Conservation (phyloP, 306 rosid species). For the Vicia sativa region DNA sequence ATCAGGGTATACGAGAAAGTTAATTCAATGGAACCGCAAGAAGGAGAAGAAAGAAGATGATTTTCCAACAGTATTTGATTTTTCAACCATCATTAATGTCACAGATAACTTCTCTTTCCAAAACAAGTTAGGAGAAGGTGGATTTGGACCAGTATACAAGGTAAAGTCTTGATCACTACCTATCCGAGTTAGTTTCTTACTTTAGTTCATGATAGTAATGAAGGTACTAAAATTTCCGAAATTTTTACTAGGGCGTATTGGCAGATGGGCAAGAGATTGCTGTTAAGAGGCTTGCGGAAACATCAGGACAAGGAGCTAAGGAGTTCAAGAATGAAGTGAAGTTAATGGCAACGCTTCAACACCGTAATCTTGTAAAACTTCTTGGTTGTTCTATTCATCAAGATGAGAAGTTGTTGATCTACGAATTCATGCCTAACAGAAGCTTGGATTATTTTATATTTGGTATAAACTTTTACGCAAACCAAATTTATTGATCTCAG, state of each 20-base stretch:
- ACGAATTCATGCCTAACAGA: slow-evolving; percentile 33
- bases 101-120: slow-evolving; percentile 13
- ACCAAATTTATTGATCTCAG: background rate
- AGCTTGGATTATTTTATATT: slow-evolving; percentile 35
- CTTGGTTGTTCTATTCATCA: slow-evolving; percentile 28
- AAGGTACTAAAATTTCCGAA: background rate
- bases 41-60: background rate
- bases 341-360: slow-evolving; percentile 37
- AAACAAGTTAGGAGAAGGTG: slow-evolving; percentile 21
- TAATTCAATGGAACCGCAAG: background rate
- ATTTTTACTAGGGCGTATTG: slow-evolving; percentile 8
- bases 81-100: background rate
- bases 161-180: background rate
- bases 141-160: slow-evolving; percentile 21
- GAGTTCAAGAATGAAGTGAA: slow-evolving; percentile 32
- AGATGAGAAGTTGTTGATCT: slow-evolving; percentile 29
- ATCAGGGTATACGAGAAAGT: background rate
- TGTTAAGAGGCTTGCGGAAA: slow-evolving; percentile 17
- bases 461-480: slow-evolving; percentile 17
- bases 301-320: slow-evolving; percentile 7
- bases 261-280: slow-evolving; percentile 26
- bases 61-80: slow-evolving; percentile 8
- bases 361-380: slow-evolving; percentile 37
- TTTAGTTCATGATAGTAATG: background rate
- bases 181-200: background rate